phyloP scores from a whole-genome alignment of 129 eudicot species.

The Dittrichia graveolens region DNA sequence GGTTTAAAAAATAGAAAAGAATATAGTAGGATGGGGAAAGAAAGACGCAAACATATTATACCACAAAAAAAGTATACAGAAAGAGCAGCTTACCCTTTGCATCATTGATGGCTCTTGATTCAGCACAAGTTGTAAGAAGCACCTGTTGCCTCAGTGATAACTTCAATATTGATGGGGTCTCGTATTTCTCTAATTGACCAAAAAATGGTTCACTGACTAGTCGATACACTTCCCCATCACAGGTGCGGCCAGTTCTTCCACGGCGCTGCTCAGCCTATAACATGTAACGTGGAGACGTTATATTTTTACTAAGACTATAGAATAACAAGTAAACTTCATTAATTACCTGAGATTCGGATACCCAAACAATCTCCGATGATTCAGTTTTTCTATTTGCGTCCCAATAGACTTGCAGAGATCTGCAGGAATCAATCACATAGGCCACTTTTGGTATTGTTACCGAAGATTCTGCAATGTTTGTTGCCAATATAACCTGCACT shows the following conservation, averaged over 20 bases:
- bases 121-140: constrained; percentile 85
- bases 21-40: neutral
- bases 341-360: constrained; percentile 91
- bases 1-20: neutral
- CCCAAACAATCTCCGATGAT: constrained; percentile 79
- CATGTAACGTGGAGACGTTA: constrained; percentile 21
- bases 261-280: constrained; percentile 84
- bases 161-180: constrained; percentile 76
- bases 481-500: constrained; percentile 87
- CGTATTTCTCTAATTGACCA: constrained; percentile 61
- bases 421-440: constrained; percentile 90
- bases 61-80: neutral
- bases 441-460: constrained; percentile 96
- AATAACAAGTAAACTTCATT: neutral
- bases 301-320: neutral
- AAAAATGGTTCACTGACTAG: constrained; percentile 83
- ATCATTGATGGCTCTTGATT: constrained; percentile 78
- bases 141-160: constrained; percentile 83
- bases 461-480: constrained; percentile 97
- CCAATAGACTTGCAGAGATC: constrained; percentile 96
- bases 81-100: constrained; percentile 60
- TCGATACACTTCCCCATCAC: constrained; percentile 88
- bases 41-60: neutral
- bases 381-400: constrained; percentile 66
- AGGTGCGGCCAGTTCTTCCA: constrained; percentile 97